A percentile compares a stretch with the other conserved stretches of the same genome.
Conservation (phyloP, 106 monocot genomes). For the Platanthera zijinensis region DNA sequence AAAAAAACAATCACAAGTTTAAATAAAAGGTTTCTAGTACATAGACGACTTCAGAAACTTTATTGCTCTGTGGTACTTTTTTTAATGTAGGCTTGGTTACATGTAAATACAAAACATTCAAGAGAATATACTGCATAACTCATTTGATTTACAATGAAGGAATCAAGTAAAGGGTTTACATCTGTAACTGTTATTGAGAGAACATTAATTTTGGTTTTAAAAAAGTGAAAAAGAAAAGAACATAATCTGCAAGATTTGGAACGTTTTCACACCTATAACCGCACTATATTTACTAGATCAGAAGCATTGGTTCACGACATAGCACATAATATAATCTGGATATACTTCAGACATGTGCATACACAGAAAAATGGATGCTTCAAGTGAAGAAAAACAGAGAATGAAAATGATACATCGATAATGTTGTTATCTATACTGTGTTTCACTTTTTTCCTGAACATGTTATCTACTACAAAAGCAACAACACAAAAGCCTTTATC, state of each 20-base stretch:
- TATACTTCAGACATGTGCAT: neutral
- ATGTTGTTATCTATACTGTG: too few relatives aligned
- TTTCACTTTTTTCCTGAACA: too few relatives aligned
- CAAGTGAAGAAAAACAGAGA: too few relatives aligned
- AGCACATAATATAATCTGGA: neutral
- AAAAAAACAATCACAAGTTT: conserved; percentile 7
- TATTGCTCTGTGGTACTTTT: neutral
- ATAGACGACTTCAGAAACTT: neutral
- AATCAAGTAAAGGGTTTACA: neutral
- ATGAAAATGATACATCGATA: too few relatives aligned
- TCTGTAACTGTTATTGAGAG: neutral
- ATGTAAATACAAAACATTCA: neutral
- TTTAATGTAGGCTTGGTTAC: neutral
- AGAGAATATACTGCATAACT: neutral
- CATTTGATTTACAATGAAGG: neutral
- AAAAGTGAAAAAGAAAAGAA: neutral
- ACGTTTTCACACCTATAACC: neutral
- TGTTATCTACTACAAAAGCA: too few relatives aligned
- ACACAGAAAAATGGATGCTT: neutral
- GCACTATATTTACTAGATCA: neutral
- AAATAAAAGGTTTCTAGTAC: neutral
- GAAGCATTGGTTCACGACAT: neutral
- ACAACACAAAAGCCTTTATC: too few relatives aligned
- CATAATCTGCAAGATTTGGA: neutral
- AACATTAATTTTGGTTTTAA: neutral